phyloP scores from a whole-genome alignment of 306 rosid genomes.

The Acacia crassicarpa region DNA sequence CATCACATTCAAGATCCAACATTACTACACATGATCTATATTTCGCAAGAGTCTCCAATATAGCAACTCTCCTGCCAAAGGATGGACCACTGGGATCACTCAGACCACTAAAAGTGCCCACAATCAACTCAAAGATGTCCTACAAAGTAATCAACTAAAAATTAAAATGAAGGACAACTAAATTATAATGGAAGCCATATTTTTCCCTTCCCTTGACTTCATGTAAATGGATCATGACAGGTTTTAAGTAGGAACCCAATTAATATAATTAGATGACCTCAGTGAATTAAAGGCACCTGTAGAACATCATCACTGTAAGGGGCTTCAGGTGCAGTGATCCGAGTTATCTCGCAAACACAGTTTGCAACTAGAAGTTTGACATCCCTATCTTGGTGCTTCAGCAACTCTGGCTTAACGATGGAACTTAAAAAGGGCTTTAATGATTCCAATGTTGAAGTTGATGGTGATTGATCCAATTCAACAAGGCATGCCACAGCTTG shows the following conservation, averaged over 20 bases:
- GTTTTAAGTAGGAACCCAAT: slow-evolving; percentile 5
- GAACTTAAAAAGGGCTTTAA: slow-evolving; percentile 85
- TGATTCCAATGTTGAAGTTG: slow-evolving; percentile 66
- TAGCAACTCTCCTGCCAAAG: slow-evolving; percentile 91
- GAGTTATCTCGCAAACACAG: slow-evolving; percentile 92
- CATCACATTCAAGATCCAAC: slow-evolving; percentile 98
- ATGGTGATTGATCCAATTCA: slow-evolving; percentile 93
- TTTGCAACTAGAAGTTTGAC: slow-evolving; percentile 97
- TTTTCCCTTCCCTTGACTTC: neutral
- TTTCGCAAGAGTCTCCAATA: slow-evolving; percentile 95
- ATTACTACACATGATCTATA: slow-evolving; percentile 99
- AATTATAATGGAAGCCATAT: slow-evolving; percentile 19
- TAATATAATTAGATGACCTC: slow-evolving; percentile 18
- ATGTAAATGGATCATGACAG: neutral
- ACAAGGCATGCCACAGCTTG: slow-evolving; percentile 86
- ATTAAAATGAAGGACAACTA: slow-evolving; percentile 31
- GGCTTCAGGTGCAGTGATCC: slow-evolving; percentile 98
- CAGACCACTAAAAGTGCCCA: slow-evolving; percentile 86
- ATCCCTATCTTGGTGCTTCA: slow-evolving; percentile 93
- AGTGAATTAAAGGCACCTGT: slow-evolving; percentile 55
- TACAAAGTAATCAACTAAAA: slow-evolving; percentile 46
- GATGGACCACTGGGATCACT: slow-evolving; percentile 90
- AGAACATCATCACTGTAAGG: slow-evolving; percentile 89
- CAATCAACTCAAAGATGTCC: slow-evolving; percentile 89
- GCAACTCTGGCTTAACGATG: slow-evolving; percentile 80